Evolutionary conservation across 2,329 filamentous ascomycete genomes (phyloP).

Genomic region (Diaporthe sp.): DNA sequence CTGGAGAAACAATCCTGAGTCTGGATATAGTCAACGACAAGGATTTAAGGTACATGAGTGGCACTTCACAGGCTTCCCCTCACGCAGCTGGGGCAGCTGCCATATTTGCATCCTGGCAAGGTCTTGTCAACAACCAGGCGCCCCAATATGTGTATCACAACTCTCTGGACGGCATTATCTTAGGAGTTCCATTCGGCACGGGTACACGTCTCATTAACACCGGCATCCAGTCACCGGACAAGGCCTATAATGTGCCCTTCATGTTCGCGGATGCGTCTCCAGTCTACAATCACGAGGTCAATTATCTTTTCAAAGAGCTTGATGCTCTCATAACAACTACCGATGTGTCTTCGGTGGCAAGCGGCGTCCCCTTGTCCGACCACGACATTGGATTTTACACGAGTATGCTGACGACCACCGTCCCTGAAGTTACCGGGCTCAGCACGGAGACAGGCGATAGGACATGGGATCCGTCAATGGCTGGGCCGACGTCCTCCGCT

Average conservation of each 20-base stretch:
- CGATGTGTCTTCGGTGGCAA: background rate
- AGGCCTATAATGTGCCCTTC: background rate
- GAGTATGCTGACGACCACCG: background rate
- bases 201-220: background rate
- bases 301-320: background rate
- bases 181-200: background rate
- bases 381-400: background rate
- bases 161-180: background rate
- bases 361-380: background rate
- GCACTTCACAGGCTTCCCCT: background rate
- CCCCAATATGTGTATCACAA: background rate
- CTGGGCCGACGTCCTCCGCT: background rate
- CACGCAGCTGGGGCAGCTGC: constrained; percentile 1
- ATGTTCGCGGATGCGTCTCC: background rate
- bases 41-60: accelerated
- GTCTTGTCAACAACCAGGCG: background rate
- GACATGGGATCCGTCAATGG: background rate
- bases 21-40: background rate
- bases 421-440: background rate
- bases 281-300: background rate
- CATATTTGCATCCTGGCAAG: background rate
- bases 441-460: background rate
- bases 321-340: background rate
- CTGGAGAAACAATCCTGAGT: background rate
- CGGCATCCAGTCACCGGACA: background rate